Percentiles rank a stretch among this genome's conserved stretches.
Conservation (phyloP, 2,329 filamentous ascomycete genomes). For the Pseudomassariella vexata region DNA sequence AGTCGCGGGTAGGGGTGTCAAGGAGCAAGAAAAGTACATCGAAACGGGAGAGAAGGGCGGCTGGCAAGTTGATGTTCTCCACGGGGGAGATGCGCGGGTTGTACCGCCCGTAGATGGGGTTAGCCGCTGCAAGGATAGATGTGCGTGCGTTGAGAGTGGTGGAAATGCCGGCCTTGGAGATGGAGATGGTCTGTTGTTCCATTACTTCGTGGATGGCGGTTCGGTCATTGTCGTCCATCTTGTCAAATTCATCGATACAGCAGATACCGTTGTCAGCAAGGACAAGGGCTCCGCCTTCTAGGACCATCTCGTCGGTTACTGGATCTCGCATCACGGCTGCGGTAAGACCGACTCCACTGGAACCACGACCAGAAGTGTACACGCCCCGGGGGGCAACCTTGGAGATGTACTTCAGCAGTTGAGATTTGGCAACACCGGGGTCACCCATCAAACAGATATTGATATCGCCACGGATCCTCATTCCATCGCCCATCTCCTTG, state of each 20-base stretch:
- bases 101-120: slow-evolving; percentile 95
- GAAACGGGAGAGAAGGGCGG: slow-evolving; percentile 92
- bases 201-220: slow-evolving; percentile 85
- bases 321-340: slow-evolving; percentile 80
- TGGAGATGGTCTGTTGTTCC: slow-evolving; percentile 83
- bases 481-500: slow-evolving; percentile 95
- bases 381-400: slow-evolving; percentile 94
- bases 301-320: slow-evolving; percentile 78
- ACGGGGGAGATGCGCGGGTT: slow-evolving; percentile 96
- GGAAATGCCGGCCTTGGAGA: slow-evolving; percentile 67
- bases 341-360: slow-evolving; percentile 75
- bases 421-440: slow-evolving; percentile 98
- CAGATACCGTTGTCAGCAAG: slow-evolving; percentile 79
- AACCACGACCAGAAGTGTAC: slow-evolving; percentile 76
- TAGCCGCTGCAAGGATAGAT: slow-evolving; percentile 91
- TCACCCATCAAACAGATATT: slow-evolving; percentile 99
- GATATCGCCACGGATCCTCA: slow-evolving; percentile 98
- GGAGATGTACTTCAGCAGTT: slow-evolving; percentile 95
- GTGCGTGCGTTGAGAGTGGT: slow-evolving; percentile 90
- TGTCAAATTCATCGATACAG: slow-evolving; percentile 84
- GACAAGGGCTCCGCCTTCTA: slow-evolving; percentile 74
- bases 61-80: slow-evolving; percentile 99
- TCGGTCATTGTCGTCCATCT: slow-evolving; percentile 80
- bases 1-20: slow-evolving; percentile 84
- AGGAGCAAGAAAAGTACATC: slow-evolving; percentile 95